Base-by-base conservation (phyloP, 805 yeast genomes). In the Saturnispora silvae region DNA sequence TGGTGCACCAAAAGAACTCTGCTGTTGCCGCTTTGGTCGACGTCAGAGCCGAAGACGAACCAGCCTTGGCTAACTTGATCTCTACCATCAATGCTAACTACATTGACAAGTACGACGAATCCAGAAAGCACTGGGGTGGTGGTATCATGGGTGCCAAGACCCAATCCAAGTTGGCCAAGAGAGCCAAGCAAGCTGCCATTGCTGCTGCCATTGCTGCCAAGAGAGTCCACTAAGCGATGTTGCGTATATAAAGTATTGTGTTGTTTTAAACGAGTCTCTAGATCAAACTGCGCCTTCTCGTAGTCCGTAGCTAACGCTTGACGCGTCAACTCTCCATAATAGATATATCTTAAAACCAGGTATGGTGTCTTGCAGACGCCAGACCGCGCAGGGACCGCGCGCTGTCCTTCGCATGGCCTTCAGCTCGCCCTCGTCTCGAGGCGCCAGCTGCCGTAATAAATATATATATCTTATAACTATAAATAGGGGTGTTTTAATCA, bases 91-190 rank as follows among this genome's bases (percentile, higher is more conserved):
- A 85, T 71, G 80, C 94, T 53, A 86, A 85, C 92, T 89, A 81
- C 70, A 65, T 68, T 57, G 95, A 83, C 64, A 84, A 85, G 71
- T 84, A 80, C 81, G 96, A 89, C 62, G 96, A 92, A 57, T 61
- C 75, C 64, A 89, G 94, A 78, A 86, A 84, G 73, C 95, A 85
- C 81, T 89, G 98, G 98, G 97, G 97, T 77, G 98, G 98, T 77
- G 98, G 98, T 77, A 63, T 85, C 68, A 72, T 92, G 77, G 96
- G 97, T 68, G 71, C 81, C 57, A 92, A 89, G 76, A 85, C 96
- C 61, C 75, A 74, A 60, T 92, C 78, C 23, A 32, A 32, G 20
- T 16, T 32, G 9, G 87, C 75, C 57, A 83, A 81, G 79, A 77
- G 66, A 61, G 78, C 75, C 52, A 76, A 70, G 68, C 68, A 28